Conservation (phyloP, 176 grass and related monocot genomes). For the Luzula sylvatica region DNA sequence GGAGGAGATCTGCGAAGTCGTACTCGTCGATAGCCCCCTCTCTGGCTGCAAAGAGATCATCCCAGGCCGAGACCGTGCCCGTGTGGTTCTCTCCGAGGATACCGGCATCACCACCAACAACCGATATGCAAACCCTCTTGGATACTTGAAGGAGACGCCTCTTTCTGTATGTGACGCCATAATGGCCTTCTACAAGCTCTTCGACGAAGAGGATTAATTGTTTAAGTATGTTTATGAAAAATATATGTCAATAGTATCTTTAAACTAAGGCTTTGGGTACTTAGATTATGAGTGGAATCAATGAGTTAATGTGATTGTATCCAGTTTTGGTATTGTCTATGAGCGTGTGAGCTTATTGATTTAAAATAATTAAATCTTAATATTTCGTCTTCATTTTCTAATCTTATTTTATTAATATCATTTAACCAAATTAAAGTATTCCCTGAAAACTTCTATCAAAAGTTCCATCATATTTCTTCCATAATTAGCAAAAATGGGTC, state of each 20-base stretch:
- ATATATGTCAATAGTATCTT: slow-evolving; percentile 5
- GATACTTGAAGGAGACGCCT: slow-evolving; percentile 48
- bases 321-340: not conserved
- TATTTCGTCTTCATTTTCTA: too few species aligned
- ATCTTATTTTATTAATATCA: too few species aligned
- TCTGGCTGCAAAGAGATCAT: slow-evolving; percentile 31
- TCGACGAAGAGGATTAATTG: slow-evolving; percentile 29
- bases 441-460: too few species aligned
- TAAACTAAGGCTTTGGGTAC: not conserved
- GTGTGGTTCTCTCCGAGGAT: slow-evolving; percentile 39
- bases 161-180: slow-evolving; percentile 27
- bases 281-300: not conserved
- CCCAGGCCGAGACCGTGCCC: slow-evolving; percentile 34
- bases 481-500: too few species aligned
- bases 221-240: not conserved
- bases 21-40: slow-evolving; percentile 44
- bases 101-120: slow-evolving; percentile 38
- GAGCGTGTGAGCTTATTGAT: too few species aligned
- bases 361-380: too few species aligned
- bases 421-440: too few species aligned
- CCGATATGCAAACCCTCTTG: slow-evolving; percentile 49
- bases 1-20: slow-evolving; percentile 68
- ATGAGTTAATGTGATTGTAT: slow-evolving; percentile 7
- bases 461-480: too few species aligned
- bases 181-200: slow-evolving; percentile 39